Percentiles rank a stretch among this genome's conserved stretches.
Evolutionary conservation across 2,329 filamentous ascomycete species (phyloP).

Genomic region (Alternaria ventricosa): DNA sequence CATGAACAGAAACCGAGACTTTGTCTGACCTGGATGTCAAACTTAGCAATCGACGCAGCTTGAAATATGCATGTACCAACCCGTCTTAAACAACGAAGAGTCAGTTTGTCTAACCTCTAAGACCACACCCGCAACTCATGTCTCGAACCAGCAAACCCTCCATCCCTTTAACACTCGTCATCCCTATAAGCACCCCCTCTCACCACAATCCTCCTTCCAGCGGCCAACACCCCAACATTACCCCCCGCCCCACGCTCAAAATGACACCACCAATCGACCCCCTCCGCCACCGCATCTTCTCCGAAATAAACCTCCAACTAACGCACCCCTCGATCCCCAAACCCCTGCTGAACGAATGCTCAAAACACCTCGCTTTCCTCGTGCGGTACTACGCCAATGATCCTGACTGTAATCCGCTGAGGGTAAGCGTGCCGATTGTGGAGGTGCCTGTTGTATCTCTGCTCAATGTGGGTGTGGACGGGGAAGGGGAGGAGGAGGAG

Average conservation of each 20-base stretch:
- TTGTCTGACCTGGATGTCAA: neutral
- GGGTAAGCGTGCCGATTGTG: neutral
- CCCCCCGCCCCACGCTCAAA: too few species aligned
- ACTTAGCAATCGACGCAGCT: neutral
- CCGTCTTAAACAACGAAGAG: neutral
- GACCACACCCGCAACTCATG: rapidly evolving
- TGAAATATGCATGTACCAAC: neutral
- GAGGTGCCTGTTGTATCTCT: neutral
- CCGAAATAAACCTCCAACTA: neutral
- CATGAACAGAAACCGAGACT: rapidly evolving
- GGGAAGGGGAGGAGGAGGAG: neutral
- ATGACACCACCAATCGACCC: neutral
- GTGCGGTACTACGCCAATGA: neutral
- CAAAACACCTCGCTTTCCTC: constrained; percentile 1
- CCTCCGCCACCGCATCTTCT: constrained; percentile 4
- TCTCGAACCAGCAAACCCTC: neutral
- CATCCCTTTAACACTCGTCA: rapidly evolving
- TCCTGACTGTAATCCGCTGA: neutral
- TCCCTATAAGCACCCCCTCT: neutral
- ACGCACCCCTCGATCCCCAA: neutral
- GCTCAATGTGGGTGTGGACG: too few species aligned
- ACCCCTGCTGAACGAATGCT: neutral
- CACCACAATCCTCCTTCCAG: neutral
- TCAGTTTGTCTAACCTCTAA: neutral
- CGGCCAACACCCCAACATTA: too few species aligned